Base-by-base conservation (phyloP, 257 asterid genomes). In the Forsythia viridissima region DNA sequence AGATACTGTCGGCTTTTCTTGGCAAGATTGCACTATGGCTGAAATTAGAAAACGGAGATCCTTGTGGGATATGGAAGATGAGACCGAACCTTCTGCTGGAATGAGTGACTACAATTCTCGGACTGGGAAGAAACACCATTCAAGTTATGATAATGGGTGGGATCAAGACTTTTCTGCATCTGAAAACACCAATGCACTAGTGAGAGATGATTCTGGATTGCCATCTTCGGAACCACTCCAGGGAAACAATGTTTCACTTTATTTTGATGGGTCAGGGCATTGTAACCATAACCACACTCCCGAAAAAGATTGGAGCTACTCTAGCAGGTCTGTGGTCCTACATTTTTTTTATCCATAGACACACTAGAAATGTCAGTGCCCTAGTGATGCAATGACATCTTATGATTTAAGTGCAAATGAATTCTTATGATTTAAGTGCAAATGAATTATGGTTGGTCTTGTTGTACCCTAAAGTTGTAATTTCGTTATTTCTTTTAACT, bases 1-100 rank as follows among this genome's bases (percentile, higher is more conserved):
- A 72, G 68, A 65, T 76, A 44, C 43, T 61, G 75, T 77, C 67
- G 86, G 41, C 66, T 40, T 80, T 77, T 57, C 44, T 82, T 84
- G 77, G 79, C 74, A 39, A 72, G 79, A 76, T 72, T 78, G 83
- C 78, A 72, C 79, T 36, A 93, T 93, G 97, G 92, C 89, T 76
- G 94, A 89, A 76, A 85, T 86, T 77, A 88, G 91, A 84, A 86
- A 88, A 80, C 97, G 91, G 75, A 89, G 80, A 79, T 86, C 96
- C 37, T 74, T 82, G 78, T 89, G 97, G 94, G 94, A 90, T 75
- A 76, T 59, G 74, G 89, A 80, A 77, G 91, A 79, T 5, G 94
- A 87, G 68, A 74, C 77, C 37, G 82, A 70, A 48, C 59, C 15
- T 48, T 7, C 15, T 48, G 15, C 59, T 48, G 59, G 20, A 48